These are phyloP conservation scores for Elsinoe fawcettii DNA, from an alignment of 2,329 filamentous ascomycete genomes.

Conservation along the genomic window DNA sequence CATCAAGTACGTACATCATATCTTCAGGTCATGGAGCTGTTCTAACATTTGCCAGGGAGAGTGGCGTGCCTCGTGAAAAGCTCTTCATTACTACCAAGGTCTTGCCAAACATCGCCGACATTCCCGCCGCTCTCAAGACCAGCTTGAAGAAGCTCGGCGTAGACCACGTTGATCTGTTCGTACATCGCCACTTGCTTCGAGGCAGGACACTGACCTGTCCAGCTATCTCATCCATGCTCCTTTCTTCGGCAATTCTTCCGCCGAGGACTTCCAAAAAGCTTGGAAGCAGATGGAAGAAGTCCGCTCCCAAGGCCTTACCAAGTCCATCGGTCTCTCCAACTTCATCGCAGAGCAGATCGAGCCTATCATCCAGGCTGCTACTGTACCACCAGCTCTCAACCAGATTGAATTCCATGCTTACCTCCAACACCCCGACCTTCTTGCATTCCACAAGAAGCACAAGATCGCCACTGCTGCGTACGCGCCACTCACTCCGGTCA, in stretches of 20 bases:
- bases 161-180: constrained; percentile 55
- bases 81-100: constrained; percentile 52
- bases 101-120: constrained; percentile 45
- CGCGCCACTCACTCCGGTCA: constrained; percentile 43
- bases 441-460: constrained; percentile 44
- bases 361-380: constrained; percentile 46
- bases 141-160: constrained; percentile 54
- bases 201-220: not conserved
- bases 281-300: constrained; percentile 56
- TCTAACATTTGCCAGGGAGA: constrained; percentile 19
- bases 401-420: constrained; percentile 65
- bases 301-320: constrained; percentile 49
- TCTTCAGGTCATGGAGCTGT: not conserved
- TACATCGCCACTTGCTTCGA: not conserved
- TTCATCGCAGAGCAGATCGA: constrained; percentile 50
- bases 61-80: constrained; percentile 39
- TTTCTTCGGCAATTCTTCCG: constrained; percentile 48
- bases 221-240: constrained; percentile 57
- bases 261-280: constrained; percentile 45
- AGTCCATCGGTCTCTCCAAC: constrained; percentile 57
- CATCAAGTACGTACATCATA: constrained; percentile 28
- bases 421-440: constrained; percentile 53
- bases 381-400: constrained; percentile 53
- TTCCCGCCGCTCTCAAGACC: constrained; percentile 46
- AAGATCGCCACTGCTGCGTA: constrained; percentile 43